Evolutionary conservation across 352 stramenopile genomes (phyloP), one percentile per base, ranked within the genome.

Genomic region (Stramenopiles sp.): DNA sequence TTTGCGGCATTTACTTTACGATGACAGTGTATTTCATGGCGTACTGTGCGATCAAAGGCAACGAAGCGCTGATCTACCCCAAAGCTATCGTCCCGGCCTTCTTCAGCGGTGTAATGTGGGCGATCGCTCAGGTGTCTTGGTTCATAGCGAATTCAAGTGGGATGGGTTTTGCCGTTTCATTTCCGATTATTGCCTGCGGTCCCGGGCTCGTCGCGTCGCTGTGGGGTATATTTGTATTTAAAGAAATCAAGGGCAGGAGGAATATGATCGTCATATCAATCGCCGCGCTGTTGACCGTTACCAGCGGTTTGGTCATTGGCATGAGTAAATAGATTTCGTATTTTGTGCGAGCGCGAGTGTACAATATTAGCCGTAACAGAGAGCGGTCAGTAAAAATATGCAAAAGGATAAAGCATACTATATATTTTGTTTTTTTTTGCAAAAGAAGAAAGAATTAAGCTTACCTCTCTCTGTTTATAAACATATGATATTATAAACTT

Each of bases 81-180:
- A 73, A 76, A n/a, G n/a, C 68, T 4, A 68, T 80, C 30, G 12
- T 82, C 33, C 79, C 79, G 3, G 79, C 53, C 4, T 74, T 82
- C 32, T 49, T 78, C 1, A 53, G n/a, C 6, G 79, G 79, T 12
- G 18, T 81, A 1, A 76, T 82, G 30, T 82, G 79, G 79, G 79
- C 69, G 12, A 33, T 83, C 4, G 79, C 79, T 3, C 34, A 81
- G 32, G 37, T 81, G n/a, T 76, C 31, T 18, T 82, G 79, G 79
- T 82, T 82, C 74, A 37, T 82, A 34, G 79, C 79, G 1, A 82
- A 82, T 75, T n/a, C n/a, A n/a, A 76, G 74, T 6, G 32, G 18
- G 1, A 37, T 82, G 4, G 37, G 34, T 25, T 82, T 81, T 34
- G 3, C 76, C 32, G 49, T 81, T 12, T 71, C 78, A 34, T 82